Evolutionary conservation across 169 alveolate species (phyloP), one percentile per base, ranked within the genome.

Genomic region (Eimeria necatrix): DNA sequence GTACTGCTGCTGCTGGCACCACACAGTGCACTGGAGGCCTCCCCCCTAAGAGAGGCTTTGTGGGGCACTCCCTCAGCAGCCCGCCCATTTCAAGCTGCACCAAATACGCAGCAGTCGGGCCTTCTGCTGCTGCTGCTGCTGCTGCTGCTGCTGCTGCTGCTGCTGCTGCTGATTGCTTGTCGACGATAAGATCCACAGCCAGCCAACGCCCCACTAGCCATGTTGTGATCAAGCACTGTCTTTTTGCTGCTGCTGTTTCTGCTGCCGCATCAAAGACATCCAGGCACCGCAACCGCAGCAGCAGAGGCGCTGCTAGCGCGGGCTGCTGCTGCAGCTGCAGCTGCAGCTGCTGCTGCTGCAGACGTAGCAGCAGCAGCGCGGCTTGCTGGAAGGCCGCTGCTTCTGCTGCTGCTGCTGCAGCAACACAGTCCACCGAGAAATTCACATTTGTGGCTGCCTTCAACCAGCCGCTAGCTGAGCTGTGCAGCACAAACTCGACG

Each of bases 341-440:
- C 49, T 7, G 60, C 56, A 49, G 48, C 70, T 80, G 89, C 70
- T 49, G 89, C 89, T 80, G 89, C 51, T 80, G 84, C 89, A 80
- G 32, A 48, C 70, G 64, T 56, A 80, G 64, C 89, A 80, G 89
- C 89, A 80, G 89, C 89, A 80, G 89, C 4, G 89, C 89, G 10
- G 89, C 89, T 8, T 80, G 20, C 89, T 80, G 89, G 14, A 80
- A 68, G 14, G 89, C 89, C 20, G 89, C 89, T 48, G 89, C 89
- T 52, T 80, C 89, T 80, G 89, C 89, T 20, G 89, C 89, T 7
- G 89, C 89, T 7, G 89, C 89, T 7, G 89, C 89, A 10, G 89
- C 89, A 51, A 48, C 89, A 52, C 89, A 80, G 32, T 80, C 71
- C 0, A 80, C 10, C 8, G 89, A 80, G 49, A 51, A 80, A 48